Base-by-base conservation (phyloP, 2,329 filamentous ascomycete genomes). In the Paraconiothyrium sp. region DNA sequence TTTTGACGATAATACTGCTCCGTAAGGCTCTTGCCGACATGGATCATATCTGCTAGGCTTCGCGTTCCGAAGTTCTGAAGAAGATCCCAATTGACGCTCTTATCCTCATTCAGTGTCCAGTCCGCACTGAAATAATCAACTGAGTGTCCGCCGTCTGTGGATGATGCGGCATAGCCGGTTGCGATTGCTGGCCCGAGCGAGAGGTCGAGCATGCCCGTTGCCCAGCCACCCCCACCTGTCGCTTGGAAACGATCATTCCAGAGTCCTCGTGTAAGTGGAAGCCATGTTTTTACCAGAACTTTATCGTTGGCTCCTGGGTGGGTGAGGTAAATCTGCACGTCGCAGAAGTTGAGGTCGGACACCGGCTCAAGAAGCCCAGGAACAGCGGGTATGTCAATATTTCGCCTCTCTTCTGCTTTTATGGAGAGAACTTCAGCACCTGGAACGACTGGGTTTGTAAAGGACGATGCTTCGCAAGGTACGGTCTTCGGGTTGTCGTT, bases 41-140 rank as follows among this genome's bases (percentile, higher is more conserved):
- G 24, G 1, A 59, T 43, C 39, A 54, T 57, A n/a, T 79, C 78
- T 13, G 74, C 63, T 10, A 80, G 46, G 3, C 72, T 65, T 1
- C 70, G 61, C 0, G 66, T 72, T 0, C 70, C 75, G n/a, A 77
- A 71, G 57, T 80, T 71, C 20, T 74, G 64, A 1, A 79, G 57
- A 1, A 63, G 44, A 50, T 64, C 16, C 49, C 61, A 56, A n/a
- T 70, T 60, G 30, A 68, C 20, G 50, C 27, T 58, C 27, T 39
- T 47, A 10, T 51, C n/a, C 4, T 47, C 37, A 20, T 49, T 41
- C 13, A 61, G 44, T 60, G 43, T 35, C 59, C 54, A 65, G 20
- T 47, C 48, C 2, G 52, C 41, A 22, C 35, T 51, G 44, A 50
- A 50, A 34, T 22, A 58, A 13, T 57, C 35, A 14, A 41, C 10